Evolutionary conservation across 1,284 basidiomycete species (phyloP).

Genomic region (Boletus albobrunnescens): DNA sequence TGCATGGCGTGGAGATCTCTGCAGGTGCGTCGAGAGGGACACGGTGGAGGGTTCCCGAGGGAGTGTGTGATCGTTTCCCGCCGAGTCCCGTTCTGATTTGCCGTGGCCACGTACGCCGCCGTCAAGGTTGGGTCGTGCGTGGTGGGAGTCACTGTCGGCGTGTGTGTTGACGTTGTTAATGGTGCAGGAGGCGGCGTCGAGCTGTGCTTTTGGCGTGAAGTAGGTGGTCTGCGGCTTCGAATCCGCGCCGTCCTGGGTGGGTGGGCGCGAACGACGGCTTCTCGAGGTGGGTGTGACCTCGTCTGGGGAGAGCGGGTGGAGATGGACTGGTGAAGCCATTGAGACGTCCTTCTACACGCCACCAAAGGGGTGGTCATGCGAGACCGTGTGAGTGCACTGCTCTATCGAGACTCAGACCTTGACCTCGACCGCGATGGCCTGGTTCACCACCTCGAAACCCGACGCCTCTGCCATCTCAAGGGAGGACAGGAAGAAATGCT

Average conservation of each 20-base stretch:
- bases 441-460: slow-evolving; percentile 30
- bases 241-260: slow-evolving; percentile 26
- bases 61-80: too few relatives aligned
- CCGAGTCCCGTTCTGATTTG: too few relatives aligned
- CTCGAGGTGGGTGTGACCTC: slow-evolving; percentile 42
- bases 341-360: not conserved
- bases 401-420: slow-evolving; percentile 11
- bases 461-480: slow-evolving; percentile 51
- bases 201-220: slow-evolving; percentile 56
- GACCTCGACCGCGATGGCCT: slow-evolving; percentile 20
- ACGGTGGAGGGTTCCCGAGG: slow-evolving; percentile 27
- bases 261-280: slow-evolving; percentile 38
- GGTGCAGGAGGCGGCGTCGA: slow-evolving; percentile 42
- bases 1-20: slow-evolving; percentile 25
- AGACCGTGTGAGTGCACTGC: slow-evolving; percentile 18
- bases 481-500: slow-evolving; percentile 65
- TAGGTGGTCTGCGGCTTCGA: slow-evolving; percentile 43
- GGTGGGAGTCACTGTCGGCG: not conserved
- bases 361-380: slow-evolving; percentile 5
- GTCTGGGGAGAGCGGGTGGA: slow-evolving; percentile 60
- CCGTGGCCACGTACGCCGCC: too few relatives aligned
- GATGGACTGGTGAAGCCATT: slow-evolving; percentile 47
- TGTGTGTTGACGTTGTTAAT: not conserved
- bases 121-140: not conserved
- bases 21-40: slow-evolving; percentile 36